Evolutionary conservation across 2,329 filamentous ascomycete genomes (phyloP).

Genomic region (Dothideomycetes sp.): DNA sequence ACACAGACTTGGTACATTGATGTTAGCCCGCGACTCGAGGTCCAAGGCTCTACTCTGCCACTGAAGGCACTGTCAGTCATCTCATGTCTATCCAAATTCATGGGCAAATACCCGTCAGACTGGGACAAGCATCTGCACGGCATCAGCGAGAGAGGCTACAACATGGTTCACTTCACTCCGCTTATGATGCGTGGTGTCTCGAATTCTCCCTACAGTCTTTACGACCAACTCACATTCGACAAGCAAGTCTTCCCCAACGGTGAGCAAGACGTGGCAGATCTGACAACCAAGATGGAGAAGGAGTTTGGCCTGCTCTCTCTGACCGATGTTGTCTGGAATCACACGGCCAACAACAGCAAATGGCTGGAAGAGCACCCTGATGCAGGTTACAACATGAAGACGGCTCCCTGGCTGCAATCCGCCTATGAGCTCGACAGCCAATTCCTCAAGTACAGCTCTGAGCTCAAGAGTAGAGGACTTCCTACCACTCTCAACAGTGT

Average conservation of each 20-base stretch:
- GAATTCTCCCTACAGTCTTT: constrained; percentile 95
- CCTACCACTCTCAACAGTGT: constrained; percentile 62
- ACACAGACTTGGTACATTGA: constrained; percentile 86
- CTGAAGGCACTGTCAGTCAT: constrained; percentile 84
- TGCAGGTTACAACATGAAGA: constrained; percentile 86
- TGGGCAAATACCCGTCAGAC: constrained; percentile 82
- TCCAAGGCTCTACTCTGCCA: constrained; percentile 67
- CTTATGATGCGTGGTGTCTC: constrained; percentile 80
- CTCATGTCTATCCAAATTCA: constrained; percentile 94
- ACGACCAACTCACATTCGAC: constrained; percentile 85
- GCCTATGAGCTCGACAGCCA: constrained; percentile 69
- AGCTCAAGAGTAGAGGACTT: constrained; percentile 59
- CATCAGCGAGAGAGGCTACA: constrained; percentile 87
- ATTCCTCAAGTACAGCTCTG: constrained; percentile 55
- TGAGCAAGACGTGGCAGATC: constrained; percentile 66
- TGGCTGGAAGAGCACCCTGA: constrained; percentile 95
- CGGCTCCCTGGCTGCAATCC: constrained; percentile 63
- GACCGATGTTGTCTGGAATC: constrained; percentile 96
- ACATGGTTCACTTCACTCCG: constrained; percentile 98
- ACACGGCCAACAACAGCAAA: constrained; percentile 89
- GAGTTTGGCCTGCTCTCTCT: constrained; percentile 77
- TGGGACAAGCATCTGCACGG: constrained; percentile 85
- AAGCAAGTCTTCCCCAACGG: constrained; percentile 71
- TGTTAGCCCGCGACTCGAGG: constrained; percentile 69
- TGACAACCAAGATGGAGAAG: constrained; percentile 74